Base-by-base conservation (phyloP, 129 eudicot genomes). In the Flaveria trinervia region DNA sequence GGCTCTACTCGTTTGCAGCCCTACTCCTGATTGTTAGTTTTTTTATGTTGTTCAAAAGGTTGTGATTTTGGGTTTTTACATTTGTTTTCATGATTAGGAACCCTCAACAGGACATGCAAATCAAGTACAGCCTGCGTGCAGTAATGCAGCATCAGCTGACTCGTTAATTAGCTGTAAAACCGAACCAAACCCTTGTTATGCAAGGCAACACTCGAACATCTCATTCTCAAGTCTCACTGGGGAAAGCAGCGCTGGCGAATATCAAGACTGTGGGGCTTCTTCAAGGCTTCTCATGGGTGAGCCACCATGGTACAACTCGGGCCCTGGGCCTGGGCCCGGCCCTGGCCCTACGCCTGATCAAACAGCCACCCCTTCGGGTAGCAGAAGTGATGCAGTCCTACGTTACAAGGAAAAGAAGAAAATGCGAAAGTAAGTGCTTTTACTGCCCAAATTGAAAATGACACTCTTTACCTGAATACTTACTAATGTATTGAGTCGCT, bases 391-490 rank as follows among this genome's bases (percentile, higher is more conserved):
- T 52, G 93, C 93, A 9, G 93, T 89, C 23, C 77, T 89, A 66
- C 90, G 93, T 23, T 89, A 89, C 36, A 84, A 61, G 80, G 93
- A 89, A 82, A 89, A 89, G 75, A 86, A 77, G 87, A 86, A 86
- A 80, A 79, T 69, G 72, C 89, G 93, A 86, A 84, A 78, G 93
- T 89, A 75, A 89, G 93, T 85, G 17, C 30, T 20, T 23, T 65
- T 80, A 65, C 39, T 22, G 13, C 6, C 51, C 23, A n/a, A 30
- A 18, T 44, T 67, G 15, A 36, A 26, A 68, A 59, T 61, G 52
- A 64, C 26, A 16, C 3, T 68, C 20, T 18, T 39, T 5, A n/a
- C 70, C 45, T 25, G n/a, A 39, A 39, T 39, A 62, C 68, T 26
- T 62, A 14, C 30, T 72, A 33, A 72, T 1, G 17, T 20, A 33